Base-by-base conservation (phyloP, 495 filamentous ascomycete species). In the Acidomyces sp. region DNA sequence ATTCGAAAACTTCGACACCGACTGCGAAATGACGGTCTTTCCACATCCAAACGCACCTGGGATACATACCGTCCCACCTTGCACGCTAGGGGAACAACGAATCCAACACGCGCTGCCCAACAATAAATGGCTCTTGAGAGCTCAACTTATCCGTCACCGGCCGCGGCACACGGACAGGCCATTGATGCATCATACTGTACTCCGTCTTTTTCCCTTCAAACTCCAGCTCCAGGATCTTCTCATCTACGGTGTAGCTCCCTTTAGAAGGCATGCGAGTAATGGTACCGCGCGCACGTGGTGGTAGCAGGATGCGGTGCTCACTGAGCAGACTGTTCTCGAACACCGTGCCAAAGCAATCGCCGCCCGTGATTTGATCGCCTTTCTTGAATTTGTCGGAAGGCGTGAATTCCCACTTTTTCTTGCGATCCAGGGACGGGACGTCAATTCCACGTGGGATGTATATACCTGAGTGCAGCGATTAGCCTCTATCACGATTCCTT, bases 1-100 rank as follows among this genome's bases (percentile, higher is more conserved):
- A 75, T 99, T 99, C 43, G 90, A 99, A 70, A 95, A 99, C 62
- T 99, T 99, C 58, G 90, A 96, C 44, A 99, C 79, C 44, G 80
- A 85, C 67, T 99, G 92, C 51, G 79, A 85, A 65, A 99, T 99
- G 61, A 99, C 90, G 46, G 90, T 99, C 75, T 99, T 99, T 52
- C 90, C 90, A 58, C 92, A 99, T 49, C 90, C 92, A 61, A 99
- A 99, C 60, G 90, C 90, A 56, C 90, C 92, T 10, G 90, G 90
- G 56, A 99, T 99, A 55, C 86, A 92, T 38, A 96, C 86, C 25
- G 90, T 99, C 48, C 90, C 90, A 55, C 90, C 90, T 62, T 93
- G 85, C 1, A 96, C 90, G 66, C 80, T 85, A n/a, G 31, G 90
- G 92, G 68, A 93, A 99, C n/a, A 99, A 75, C 55, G 90, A 81